These are phyloP conservation scores for Xylariaceae sp. DNA, from an alignment of 2,329 filamentous ascomycete genomes.

Conservation along the genomic window DNA sequence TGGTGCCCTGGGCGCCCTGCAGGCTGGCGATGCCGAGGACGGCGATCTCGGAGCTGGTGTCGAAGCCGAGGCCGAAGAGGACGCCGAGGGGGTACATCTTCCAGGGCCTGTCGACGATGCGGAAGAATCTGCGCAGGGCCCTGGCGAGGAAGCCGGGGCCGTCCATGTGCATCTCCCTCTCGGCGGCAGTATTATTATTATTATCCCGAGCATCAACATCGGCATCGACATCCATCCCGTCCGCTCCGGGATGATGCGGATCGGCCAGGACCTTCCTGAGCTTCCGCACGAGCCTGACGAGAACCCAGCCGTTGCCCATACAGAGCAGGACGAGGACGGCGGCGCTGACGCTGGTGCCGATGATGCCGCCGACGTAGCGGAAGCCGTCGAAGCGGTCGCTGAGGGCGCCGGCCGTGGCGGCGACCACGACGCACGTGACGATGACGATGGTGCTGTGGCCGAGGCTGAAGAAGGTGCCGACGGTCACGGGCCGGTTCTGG, in stretches of 20 bases:
- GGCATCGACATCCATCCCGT: conserved; percentile 15
- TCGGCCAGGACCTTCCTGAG: conserved; percentile 55
- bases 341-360: conserved; percentile 83
- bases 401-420: conserved; percentile 80
- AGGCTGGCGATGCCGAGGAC: conserved; percentile 85
- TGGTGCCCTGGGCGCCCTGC: conserved; percentile 78
- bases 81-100: conserved; percentile 61
- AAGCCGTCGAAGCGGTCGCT: conserved; percentile 77
- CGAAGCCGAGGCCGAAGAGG: conserved; percentile 87
- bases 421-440: conserved; percentile 84
- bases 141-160: conserved; percentile 70
- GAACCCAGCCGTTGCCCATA: conserved; percentile 77
- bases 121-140: conserved; percentile 71
- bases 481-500: conserved; percentile 80
- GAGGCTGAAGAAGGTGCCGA: conserved; percentile 90
- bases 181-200: conserved; percentile 18
- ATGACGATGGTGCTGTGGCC: conserved; percentile 93
- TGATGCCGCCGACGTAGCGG: conserved; percentile 73
- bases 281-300: conserved; percentile 68
- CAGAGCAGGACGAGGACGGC: conserved; percentile 78
- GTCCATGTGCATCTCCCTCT: conserved; percentile 60
- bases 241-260: conserved; percentile 26
- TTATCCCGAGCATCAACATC: conserved; percentile 1
- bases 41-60: conserved; percentile 91
- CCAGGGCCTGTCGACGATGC: conserved; percentile 70